Evolutionary conservation across 306 rosid species (phyloP), one percentile per base, ranked within the genome.

Genomic region (Acacia confusa): DNA sequence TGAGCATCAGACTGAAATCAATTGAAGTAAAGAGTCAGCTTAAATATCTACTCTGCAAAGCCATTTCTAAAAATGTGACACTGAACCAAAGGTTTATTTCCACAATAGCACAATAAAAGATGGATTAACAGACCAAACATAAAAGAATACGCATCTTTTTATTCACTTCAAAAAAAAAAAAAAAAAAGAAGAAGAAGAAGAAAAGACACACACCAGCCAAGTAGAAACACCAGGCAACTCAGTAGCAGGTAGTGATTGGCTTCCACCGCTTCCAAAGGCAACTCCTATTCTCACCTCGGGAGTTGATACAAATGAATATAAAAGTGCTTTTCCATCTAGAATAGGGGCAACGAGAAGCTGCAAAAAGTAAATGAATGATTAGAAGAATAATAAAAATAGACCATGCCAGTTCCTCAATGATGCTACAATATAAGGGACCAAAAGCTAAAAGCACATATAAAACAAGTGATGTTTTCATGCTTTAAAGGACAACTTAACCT

Each of bases 211-310:
- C 61, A 96, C 99, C 97, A 96, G 91, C 97, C 97, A 96, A 77
- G 94, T 87, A 82, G 97, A 92, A 83, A 96, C 99, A 7, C 88
- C 97, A 6, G 99, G 99, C 81, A 94, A 92, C 84, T 86, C 99
- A 1, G 99, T 96, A 68, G 97, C 98, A 77, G 99, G 99, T 85
- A 93, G 85, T 24, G 98, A 85, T 75, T 96, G 98, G 90, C 98
- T 93, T 77, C 94, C 97, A 24, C 97, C 99, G 63, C 99, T 96
- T 84, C 99, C 99, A 82, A 96, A 93, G 83, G 98, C 99, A 78
- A 96, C 68, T 75, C 98, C 99, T 68, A 93, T 85, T 88, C 98
- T 86, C 85, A 96, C 97, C 84, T 93, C 98, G 72, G 99, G 99
- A 82, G 85, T 77, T 12, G 94, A 88, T 52, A 93, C 81, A 83